A percentile compares a stretch with the other conserved stretches of the same genome.
phyloP scores from a whole-genome alignment of 1,284 basidiomycete genomes.

The Cutaneotrichosporon daszewskae region DNA sequence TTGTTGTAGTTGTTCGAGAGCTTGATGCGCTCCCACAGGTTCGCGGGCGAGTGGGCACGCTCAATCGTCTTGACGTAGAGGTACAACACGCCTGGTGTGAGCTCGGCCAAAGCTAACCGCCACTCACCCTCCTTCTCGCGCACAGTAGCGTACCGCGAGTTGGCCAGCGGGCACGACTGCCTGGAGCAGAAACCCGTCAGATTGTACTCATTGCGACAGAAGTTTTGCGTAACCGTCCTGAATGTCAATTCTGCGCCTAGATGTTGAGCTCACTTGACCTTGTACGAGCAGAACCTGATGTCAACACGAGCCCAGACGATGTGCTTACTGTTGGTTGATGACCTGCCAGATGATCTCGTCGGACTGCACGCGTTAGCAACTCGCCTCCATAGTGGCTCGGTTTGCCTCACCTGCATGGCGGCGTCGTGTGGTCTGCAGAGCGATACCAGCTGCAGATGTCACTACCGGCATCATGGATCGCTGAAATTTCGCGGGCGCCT shows the following conservation, averaged over 20 bases:
- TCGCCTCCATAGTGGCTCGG: not conserved
- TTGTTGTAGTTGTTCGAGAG: slow-evolving; percentile 91
- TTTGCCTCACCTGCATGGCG: slow-evolving; percentile 38
- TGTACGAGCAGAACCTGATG: slow-evolving; percentile 74
- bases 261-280: slow-evolving; percentile 74
- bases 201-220: slow-evolving; percentile 98
- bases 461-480: no score
- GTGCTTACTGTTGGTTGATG: slow-evolving; percentile 70
- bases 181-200: slow-evolving; percentile 95
- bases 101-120: not conserved
- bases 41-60: slow-evolving; percentile 86
- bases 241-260: not conserved
- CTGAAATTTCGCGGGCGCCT: no score
- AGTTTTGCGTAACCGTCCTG: slow-evolving; percentile 90
- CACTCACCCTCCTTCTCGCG: slow-evolving; percentile 82
- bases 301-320: not conserved
- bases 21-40: slow-evolving; percentile 95
- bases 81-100: slow-evolving; percentile 70
- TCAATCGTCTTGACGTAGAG: slow-evolving; percentile 99
- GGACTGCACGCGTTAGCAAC: slow-evolving; percentile 57
- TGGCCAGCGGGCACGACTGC: slow-evolving; percentile 94
- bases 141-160: slow-evolving; percentile 94
- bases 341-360: slow-evolving; percentile 96
- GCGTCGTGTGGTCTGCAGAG: no score
- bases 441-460: no score